A percentile compares a stretch with the other conserved stretches of the same genome.
Evolutionary conservation across 106 monocot genomes (phyloP).

Genomic region (Gastrodia elata): DNA sequence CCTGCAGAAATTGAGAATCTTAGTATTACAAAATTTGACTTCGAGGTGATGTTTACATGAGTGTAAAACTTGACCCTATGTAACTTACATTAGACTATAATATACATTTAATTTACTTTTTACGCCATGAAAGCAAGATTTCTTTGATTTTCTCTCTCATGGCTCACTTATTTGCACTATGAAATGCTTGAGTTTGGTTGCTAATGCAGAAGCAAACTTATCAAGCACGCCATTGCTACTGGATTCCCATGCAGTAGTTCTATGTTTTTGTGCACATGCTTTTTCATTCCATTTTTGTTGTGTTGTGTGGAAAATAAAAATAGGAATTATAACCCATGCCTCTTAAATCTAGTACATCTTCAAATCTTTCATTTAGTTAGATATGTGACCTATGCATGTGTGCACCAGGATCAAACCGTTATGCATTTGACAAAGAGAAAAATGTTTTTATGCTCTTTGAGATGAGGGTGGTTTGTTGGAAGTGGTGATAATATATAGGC

Average conservation of each 20-base stretch:
- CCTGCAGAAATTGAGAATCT: conserved; percentile 61
- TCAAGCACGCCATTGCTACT: neutral
- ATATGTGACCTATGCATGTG: no score
- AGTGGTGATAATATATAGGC: no score
- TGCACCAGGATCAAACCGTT: no score
- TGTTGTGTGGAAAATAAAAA: neutral
- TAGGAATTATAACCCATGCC: neutral
- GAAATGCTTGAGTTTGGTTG: neutral
- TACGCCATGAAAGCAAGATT: neutral
- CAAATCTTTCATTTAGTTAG: neutral
- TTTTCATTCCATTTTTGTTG: neutral
- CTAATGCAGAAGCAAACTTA: neutral
- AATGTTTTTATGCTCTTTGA: no score
- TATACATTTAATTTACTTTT: neutral
- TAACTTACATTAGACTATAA: neutral
- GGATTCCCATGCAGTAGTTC: neutral
- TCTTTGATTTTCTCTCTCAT: neutral
- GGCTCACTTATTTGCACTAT: neutral
- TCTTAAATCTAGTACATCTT: neutral
- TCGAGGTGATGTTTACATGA: conserved; percentile 55
- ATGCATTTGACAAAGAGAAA: no score
- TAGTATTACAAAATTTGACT: conserved; percentile 65
- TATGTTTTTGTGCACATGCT: neutral
- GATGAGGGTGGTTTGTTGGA: no score
- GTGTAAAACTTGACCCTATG: neutral